phyloP scores from a whole-genome alignment of 73 alveolate species.

The Tetrahymena borealis region DNA sequence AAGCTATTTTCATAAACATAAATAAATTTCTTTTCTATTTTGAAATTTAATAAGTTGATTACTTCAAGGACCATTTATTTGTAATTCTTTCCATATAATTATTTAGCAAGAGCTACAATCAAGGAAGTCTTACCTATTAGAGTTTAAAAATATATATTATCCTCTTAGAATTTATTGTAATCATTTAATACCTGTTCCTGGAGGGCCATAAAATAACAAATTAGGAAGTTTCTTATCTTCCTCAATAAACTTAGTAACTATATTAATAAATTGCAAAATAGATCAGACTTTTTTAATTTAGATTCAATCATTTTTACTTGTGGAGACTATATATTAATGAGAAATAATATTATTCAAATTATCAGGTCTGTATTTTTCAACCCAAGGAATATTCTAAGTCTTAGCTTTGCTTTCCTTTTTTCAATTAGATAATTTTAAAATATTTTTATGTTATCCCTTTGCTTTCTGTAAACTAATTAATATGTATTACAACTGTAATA shows the following conservation, averaged over 20 bases:
- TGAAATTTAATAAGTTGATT: neutral
- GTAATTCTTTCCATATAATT: constrained; percentile 66
- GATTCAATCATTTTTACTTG: constrained; percentile 39
- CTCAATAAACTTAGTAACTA: constrained; percentile 53
- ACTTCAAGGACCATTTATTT: constrained; percentile 74
- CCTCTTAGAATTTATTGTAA: constrained; percentile 42
- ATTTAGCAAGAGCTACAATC: constrained; percentile 80
- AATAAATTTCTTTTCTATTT: neutral
- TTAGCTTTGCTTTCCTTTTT: constrained; percentile 7
- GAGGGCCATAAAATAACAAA: constrained; percentile 92
- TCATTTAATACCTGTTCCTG: constrained; percentile 75
- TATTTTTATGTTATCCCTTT: neutral
- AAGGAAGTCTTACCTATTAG: constrained; percentile 55
- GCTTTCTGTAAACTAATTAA: too few relatives aligned
- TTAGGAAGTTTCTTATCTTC: constrained; percentile 78
- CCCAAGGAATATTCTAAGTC: constrained; percentile 64
- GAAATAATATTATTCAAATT: constrained; percentile 66
- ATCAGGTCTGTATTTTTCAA: constrained; percentile 75
- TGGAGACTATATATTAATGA: constrained; percentile 80
- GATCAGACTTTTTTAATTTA: neutral
- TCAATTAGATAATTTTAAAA: too few relatives aligned
- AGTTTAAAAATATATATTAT: neutral
- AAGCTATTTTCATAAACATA: constrained; percentile 18
- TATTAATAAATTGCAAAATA: neutral
- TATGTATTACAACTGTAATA: neutral